Conservation (phyloP, 352 stramenopile species). For the Phytophthora megakarya region DNA sequence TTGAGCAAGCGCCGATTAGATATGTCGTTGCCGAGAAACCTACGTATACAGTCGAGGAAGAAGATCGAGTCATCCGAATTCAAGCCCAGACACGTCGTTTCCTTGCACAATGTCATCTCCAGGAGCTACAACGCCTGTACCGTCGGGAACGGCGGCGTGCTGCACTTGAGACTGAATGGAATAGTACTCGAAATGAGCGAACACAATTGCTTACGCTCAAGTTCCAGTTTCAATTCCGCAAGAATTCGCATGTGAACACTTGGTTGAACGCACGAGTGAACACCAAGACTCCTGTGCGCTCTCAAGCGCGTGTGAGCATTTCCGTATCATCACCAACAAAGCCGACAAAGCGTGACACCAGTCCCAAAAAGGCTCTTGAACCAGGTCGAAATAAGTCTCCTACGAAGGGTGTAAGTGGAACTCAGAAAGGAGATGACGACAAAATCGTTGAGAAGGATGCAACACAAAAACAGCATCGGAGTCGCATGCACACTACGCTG, state of each 20-base stretch:
- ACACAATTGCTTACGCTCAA: slow-evolving; percentile 53
- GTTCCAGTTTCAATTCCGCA: slow-evolving; percentile 27
- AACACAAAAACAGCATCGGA: slow-evolving; percentile 7
- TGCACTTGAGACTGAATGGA: slow-evolving; percentile 51
- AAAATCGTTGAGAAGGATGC: neutral
- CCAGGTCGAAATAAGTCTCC: slow-evolving; percentile 6
- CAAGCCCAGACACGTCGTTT: slow-evolving; percentile 49
- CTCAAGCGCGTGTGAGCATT: neutral
- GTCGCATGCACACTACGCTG: slow-evolving; percentile 20
- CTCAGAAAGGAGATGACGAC: slow-evolving; percentile 11
- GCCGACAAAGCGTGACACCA: slow-evolving; percentile 10
- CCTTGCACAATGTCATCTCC: slow-evolving; percentile 41
- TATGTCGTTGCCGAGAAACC: slow-evolving; percentile 45
- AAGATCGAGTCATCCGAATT: slow-evolving; percentile 51
- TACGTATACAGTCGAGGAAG: slow-evolving; percentile 68
- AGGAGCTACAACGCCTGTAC: slow-evolving; percentile 34
- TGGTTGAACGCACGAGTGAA: slow-evolving; percentile 29
- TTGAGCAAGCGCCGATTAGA: slow-evolving; percentile 21
- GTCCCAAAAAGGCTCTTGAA: slow-evolving; percentile 10
- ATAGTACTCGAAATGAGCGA: slow-evolving; percentile 41
- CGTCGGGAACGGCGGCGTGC: slow-evolving; percentile 35
- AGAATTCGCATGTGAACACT: slow-evolving; percentile 20
- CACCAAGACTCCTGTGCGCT: slow-evolving; percentile 12
- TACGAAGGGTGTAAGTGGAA: slow-evolving; percentile 9
- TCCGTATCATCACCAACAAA: slow-evolving; percentile 13